phyloP scores from a whole-genome alignment of 108 stramenopile genomes.

The Nitzschia sp. region DNA sequence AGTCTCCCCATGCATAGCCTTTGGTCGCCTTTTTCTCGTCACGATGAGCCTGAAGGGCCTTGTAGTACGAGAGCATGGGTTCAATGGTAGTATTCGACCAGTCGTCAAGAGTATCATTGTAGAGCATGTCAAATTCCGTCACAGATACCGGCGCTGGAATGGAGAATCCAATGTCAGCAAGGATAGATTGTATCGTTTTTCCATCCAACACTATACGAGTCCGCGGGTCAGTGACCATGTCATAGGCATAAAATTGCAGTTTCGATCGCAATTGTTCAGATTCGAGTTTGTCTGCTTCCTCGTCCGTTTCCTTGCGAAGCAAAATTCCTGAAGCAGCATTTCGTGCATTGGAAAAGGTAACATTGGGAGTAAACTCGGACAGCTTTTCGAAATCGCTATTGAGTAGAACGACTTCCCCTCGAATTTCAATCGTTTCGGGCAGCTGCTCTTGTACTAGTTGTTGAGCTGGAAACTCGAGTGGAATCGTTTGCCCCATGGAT shows the following conservation, averaged over 20 bases:
- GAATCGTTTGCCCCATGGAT: constrained; percentile 25
- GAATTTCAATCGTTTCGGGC: constrained; percentile 67
- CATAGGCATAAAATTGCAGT: constrained; percentile 90
- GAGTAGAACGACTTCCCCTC: constrained; percentile 91
- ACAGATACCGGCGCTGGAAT: constrained; percentile 50
- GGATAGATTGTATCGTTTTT: constrained; percentile 34
- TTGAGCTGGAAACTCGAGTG: constrained; percentile 3
- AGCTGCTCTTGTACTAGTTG: no score
- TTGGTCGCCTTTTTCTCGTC: neutral
- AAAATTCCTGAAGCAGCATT: constrained; percentile 94
- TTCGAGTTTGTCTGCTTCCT: constrained; percentile 7
- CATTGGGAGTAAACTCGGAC: constrained; percentile 1
- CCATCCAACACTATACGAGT: constrained; percentile 12
- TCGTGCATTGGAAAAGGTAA: constrained; percentile 82
- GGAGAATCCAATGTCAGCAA: constrained; percentile 63
- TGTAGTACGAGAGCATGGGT: constrained; percentile 54
- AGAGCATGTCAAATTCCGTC: constrained; percentile 12
- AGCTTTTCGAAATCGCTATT: constrained; percentile 42
- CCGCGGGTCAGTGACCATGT: constrained; percentile 37
- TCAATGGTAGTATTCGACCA: constrained; percentile 22
- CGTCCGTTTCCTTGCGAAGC: constrained; percentile 62
- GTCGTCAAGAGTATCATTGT: constrained; percentile 2
- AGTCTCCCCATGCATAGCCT: constrained; percentile 55
- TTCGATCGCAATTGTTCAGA: constrained; percentile 48
- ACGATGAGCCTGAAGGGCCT: constrained; percentile 47